Percentiles rank a stretch among this genome's conserved stretches.
Conservation (phyloP, 2,329 filamentous ascomycete genomes). For the Parastagonospora avenae region DNA sequence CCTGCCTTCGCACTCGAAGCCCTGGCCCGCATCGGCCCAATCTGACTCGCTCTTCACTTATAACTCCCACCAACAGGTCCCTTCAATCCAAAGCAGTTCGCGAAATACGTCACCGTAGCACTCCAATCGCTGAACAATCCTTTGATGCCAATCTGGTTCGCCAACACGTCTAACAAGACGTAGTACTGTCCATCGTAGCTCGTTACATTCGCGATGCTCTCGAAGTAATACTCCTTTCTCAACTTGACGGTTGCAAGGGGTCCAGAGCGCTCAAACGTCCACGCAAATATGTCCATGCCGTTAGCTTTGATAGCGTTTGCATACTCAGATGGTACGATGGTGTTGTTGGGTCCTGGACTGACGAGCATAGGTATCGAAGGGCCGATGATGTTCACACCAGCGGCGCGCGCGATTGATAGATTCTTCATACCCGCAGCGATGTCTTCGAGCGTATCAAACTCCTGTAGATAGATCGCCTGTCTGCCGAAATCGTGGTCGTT, state of each 20-base stretch:
- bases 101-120: slow-evolving; percentile 69
- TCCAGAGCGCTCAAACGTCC: slow-evolving; percentile 68
- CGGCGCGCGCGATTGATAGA: slow-evolving; percentile 58
- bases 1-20: too few species aligned
- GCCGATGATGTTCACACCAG: slow-evolving; percentile 65
- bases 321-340: slow-evolving; percentile 65
- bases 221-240: slow-evolving; percentile 40
- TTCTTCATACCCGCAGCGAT: slow-evolving; percentile 58
- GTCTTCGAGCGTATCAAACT: slow-evolving; percentile 56
- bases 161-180: slow-evolving; percentile 65
- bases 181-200: slow-evolving; percentile 68
- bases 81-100: slow-evolving; percentile 65
- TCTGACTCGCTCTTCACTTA: background rate
- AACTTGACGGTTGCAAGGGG: slow-evolving; percentile 56
- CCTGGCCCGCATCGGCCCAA: too few species aligned
- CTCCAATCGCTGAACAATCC: slow-evolving; percentile 71
- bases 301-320: slow-evolving; percentile 63
- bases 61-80: slow-evolving; percentile 21
- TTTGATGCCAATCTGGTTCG: slow-evolving; percentile 62
- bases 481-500: slow-evolving; percentile 63
- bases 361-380: slow-evolving; percentile 67
- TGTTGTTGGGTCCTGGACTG: slow-evolving; percentile 50
- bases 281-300: slow-evolving; percentile 67
- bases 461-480: slow-evolving; percentile 67
- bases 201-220: slow-evolving; percentile 58